A percentile compares a stretch with the other conserved stretches of the same genome.
Evolutionary conservation across 345 rosid genomes (phyloP).

Genomic region (Hibiscus trionum): DNA sequence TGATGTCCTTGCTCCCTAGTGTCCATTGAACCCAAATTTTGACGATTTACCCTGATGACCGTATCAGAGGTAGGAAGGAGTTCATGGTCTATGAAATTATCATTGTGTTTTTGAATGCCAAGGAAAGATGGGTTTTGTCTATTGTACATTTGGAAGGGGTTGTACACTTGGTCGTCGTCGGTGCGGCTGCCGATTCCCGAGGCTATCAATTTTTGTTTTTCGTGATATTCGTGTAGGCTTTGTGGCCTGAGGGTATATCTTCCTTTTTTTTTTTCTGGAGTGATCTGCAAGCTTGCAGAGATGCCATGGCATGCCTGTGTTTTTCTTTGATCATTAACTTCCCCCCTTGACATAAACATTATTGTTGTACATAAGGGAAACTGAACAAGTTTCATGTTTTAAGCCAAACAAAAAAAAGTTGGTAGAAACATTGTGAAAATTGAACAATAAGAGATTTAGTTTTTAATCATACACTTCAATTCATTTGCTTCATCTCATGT

Average conservation of each 20-base stretch:
- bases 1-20: background rate
- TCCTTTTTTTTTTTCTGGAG: background rate
- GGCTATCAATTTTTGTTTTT: conserved; percentile 10
- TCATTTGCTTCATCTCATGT: background rate
- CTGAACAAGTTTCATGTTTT: background rate
- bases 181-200: conserved; percentile 15
- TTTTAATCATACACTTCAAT: background rate
- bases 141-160: conserved; percentile 16
- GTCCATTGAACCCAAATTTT: conserved; percentile 31
- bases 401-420: background rate
- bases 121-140: conserved; percentile 19
- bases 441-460: conserved; percentile 33
- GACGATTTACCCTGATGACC: conserved; percentile 16
- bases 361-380: conserved; percentile 36
- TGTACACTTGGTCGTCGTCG: conserved; percentile 2
- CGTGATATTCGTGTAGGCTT: background rate
- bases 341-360: conserved; percentile 15
- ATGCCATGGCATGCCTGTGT: conserved; percentile 13
- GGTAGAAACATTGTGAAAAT: conserved; percentile 33
- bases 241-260: background rate
- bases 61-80: conserved; percentile 6
- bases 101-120: conserved; percentile 4
- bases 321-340: conserved; percentile 1
- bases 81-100: background rate
- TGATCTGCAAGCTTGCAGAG: conserved; percentile 24